Conservation (phyloP, 768 basidiomycete genomes). For the Phaeotremella fagi region DNA sequence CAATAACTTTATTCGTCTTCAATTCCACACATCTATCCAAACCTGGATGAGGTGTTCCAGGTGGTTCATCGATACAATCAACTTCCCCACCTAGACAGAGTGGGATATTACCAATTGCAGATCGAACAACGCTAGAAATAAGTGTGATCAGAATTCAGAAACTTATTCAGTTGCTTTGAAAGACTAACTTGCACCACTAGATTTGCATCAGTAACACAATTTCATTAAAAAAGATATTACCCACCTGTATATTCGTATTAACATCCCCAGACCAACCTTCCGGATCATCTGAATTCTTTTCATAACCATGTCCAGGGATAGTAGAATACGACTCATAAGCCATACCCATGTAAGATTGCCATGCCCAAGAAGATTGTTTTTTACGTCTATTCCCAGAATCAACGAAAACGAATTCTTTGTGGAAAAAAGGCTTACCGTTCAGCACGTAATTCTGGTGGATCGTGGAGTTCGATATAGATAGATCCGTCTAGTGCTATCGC, state of each 20-base stretch:
- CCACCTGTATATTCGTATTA: conserved; percentile 46
- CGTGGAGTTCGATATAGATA: conserved; percentile 46
- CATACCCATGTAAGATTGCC: conserved; percentile 44
- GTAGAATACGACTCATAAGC: conserved; percentile 48
- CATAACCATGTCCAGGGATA: not conserved
- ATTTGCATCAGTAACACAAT: too few relatives aligned
- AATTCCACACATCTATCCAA: conserved; percentile 41
- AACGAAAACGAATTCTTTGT: not conserved
- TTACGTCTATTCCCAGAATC: conserved; percentile 10
- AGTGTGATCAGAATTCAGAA: not conserved
- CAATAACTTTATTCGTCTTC: conserved; percentile 48
- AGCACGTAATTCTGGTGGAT: conserved; percentile 26
- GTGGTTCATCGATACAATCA: conserved; percentile 41
- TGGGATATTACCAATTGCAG: conserved; percentile 41
- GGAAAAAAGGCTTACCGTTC: conserved; percentile 19
- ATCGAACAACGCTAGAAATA: conserved; percentile 40
- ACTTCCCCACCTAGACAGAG: conserved; percentile 48
- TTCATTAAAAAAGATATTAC: too few relatives aligned
- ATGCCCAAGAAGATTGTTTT: conserved; percentile 31
- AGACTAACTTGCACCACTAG: conserved; percentile 47
- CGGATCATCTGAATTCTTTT: conserved; percentile 7
- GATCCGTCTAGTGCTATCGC: conserved; percentile 42
- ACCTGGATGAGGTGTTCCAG: conserved; percentile 34
- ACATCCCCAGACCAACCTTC: conserved; percentile 46
- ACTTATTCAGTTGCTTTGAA: not conserved